Evolutionary conservation across 345 rosid genomes (phyloP), one percentile per base, ranked within the genome.

Genomic region (Arabis hirsuta): DNA sequence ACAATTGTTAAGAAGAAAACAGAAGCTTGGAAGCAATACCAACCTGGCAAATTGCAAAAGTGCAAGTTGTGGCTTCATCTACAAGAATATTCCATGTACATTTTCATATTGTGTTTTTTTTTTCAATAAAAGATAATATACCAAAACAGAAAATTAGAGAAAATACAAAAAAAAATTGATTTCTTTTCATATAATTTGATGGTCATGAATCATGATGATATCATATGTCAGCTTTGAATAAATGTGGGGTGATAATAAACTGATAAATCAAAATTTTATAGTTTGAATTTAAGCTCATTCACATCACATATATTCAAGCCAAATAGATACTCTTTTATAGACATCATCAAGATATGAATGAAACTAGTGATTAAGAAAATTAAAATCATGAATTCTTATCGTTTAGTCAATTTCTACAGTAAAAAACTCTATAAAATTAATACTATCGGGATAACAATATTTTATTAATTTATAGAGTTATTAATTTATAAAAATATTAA

Each of bases 21-120:
- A 20, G 20, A 54, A 13, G 26, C 13, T 62, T 55, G 50, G 47
- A 72, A 63, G 63, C 76, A 63, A 55, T 55, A 16, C 65, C 71
- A 63, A 55, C 58, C 56, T 64, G 51, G 58, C 56, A 64, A 24
- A 45, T 62, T 45, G 14, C 14, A 34, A 26, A 26, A 55, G 22
- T n/a, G 42, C 24, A 12, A 27, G 65, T 65, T 57, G 55, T 65
- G 59, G 58, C 58, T 38, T 38, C 41, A 7, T 47, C 59, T 56
- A 47, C 58, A 65, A 73, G 45, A 27, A 12, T 65, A 65, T 56
- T 47, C 26, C 53, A 56, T 29, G 59, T 47, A 43, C 57, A 65
- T 16, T 56, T 65, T 27, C 4, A 13, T 38, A 29, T 29, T 29
- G 32, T 29, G 9, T 44, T 45, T 12, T 7, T 39, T 53, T n/a